phyloP scores from a whole-genome alignment of 202 grass and related monocot species.

The Musa balbisiana region DNA sequence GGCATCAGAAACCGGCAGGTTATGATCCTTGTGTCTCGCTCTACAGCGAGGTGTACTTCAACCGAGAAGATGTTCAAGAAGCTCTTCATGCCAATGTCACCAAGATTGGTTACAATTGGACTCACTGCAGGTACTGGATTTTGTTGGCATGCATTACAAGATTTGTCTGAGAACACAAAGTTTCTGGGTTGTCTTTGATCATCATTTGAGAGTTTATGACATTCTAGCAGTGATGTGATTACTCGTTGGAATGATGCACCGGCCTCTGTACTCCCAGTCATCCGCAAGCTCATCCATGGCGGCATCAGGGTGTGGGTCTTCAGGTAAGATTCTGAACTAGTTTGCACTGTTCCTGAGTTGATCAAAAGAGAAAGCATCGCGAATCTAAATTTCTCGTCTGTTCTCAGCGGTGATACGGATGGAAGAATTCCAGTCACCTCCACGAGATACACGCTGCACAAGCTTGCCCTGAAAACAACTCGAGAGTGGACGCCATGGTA shows the following conservation, averaged over 20 bases:
- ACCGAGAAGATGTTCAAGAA: constrained; percentile 46
- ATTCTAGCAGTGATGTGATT: constrained; percentile 31
- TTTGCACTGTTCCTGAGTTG: neutral
- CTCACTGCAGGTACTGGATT: constrained; percentile 23
- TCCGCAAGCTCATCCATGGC: constrained; percentile 26
- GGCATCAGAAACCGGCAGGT: constrained; percentile 21
- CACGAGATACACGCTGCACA: constrained; percentile 38
- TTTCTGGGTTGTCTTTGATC: neutral
- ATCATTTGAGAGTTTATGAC: neutral
- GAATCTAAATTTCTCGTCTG: neutral
- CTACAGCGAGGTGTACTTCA: constrained; percentile 32
- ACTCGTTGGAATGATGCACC: constrained; percentile 34
- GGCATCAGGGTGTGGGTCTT: constrained; percentile 47
- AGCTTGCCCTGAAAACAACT: constrained; percentile 28
- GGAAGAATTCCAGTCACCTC: constrained; percentile 43
- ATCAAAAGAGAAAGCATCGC: neutral
- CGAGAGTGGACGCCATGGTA: constrained; percentile 48
- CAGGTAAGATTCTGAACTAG: constrained; percentile 8
- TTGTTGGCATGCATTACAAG: neutral
- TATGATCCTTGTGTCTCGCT: constrained; percentile 48
- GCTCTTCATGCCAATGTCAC: constrained; percentile 56
- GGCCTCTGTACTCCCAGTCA: constrained; percentile 27
- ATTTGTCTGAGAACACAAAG: neutral
- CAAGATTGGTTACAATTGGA: constrained; percentile 32
- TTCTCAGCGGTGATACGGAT: constrained; percentile 46